Percentiles rank a stretch among this genome's conserved stretches.
Conservation (phyloP, 345 rosid species). For the rapeseed (Brassica napus) region Da-Ae NC_063434.1:2001001-2001500, state of each 20-base stretch:
- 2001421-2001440: slow-evolving; percentile 75
- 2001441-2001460: slow-evolving; percentile 88
- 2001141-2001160: too few relatives aligned
- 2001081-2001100: too few relatives aligned
- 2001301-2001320: slow-evolving; percentile 58
- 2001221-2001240: slow-evolving; percentile 28
- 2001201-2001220: slow-evolving; percentile 21
- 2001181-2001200: slow-evolving; percentile 18
- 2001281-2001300: not conserved
- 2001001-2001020: too few relatives aligned
- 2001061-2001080: too few relatives aligned
- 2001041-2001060: too few relatives aligned
- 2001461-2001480: slow-evolving; percentile 89
- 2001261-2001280: slow-evolving; percentile 45
- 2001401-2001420: slow-evolving; percentile 58
- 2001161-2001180: too few relatives aligned
- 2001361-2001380: slow-evolving; percentile 58
- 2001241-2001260: slow-evolving; percentile 39
- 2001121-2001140: too few relatives aligned
- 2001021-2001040: too few relatives aligned
- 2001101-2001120: too few relatives aligned
- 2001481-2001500: slow-evolving; percentile 92
- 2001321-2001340: slow-evolving; percentile 64
- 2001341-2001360: slow-evolving; percentile 71
- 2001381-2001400: slow-evolving; percentile 69